Evolutionary conservation across 345 rosid species (phyloP).

Genomic region (Syzygium grande): DNA sequence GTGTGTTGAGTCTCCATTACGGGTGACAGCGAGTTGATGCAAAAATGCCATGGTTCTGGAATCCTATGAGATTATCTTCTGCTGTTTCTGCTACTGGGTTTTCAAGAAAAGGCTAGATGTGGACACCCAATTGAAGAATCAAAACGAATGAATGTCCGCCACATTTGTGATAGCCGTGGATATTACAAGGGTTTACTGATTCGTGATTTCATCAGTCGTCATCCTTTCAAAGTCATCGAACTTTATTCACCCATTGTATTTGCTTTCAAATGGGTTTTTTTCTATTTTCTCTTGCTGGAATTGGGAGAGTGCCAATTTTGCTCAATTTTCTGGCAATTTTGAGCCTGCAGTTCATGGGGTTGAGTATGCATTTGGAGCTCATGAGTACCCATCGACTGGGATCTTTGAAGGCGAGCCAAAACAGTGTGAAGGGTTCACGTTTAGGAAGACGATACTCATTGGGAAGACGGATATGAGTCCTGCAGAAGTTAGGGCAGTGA

Average conservation of each 20-base stretch:
- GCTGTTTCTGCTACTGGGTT: neutral
- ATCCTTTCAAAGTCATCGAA: neutral
- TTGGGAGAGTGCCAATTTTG: neutral
- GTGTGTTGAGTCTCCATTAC: neutral
- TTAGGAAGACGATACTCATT: slow-evolving; percentile 74
- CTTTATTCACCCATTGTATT: neutral
- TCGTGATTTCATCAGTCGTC: neutral
- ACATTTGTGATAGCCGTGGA: neutral
- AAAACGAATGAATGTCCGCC: neutral
- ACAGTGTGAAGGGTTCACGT: slow-evolving; percentile 83
- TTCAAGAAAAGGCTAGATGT: neutral
- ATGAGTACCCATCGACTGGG: slow-evolving; percentile 86
- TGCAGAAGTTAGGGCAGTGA: slow-evolving; percentile 53
- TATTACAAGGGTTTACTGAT: neutral
- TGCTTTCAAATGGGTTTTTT: neutral
- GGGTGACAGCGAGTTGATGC: neutral
- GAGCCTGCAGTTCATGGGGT: slow-evolving; percentile 71
- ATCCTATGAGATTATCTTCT: neutral
- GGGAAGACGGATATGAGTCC: slow-evolving; percentile 77
- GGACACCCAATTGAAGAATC: neutral
- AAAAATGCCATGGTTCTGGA: neutral
- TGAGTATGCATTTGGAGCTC: slow-evolving; percentile 97
- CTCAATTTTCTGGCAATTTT: neutral
- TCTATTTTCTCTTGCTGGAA: neutral
- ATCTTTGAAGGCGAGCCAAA: slow-evolving; percentile 92